Evolutionary conservation across 306 rosid genomes (phyloP).

Genomic region (Bauhinia variegata): DNA sequence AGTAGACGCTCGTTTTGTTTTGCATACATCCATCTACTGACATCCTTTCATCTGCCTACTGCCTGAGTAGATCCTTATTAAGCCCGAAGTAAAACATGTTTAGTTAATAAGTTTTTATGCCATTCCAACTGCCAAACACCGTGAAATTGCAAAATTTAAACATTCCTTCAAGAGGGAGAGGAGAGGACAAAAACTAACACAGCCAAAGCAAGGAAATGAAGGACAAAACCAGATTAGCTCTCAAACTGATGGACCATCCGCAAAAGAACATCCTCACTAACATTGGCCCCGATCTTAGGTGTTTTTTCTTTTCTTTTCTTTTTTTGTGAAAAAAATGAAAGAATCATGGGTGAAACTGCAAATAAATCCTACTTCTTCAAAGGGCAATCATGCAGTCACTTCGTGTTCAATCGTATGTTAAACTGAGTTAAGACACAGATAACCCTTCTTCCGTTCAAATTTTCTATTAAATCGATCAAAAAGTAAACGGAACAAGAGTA

Average conservation of each 20-base stretch:
- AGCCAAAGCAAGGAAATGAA: slow-evolving; percentile 11
- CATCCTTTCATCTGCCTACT: too few species aligned
- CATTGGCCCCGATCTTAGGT: slow-evolving; percentile 24
- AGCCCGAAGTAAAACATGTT: too few species aligned
- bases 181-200: slow-evolving; percentile 6
- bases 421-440: slow-evolving; percentile 15
- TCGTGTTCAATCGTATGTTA: slow-evolving; percentile 1
- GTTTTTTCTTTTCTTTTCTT: background rate
- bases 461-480: slow-evolving; percentile 23
- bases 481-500: slow-evolving; percentile 8
- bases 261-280: slow-evolving; percentile 26
- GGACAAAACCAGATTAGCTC: background rate
- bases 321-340: background rate
- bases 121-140: too few species aligned
- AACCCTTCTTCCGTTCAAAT: slow-evolving; percentile 21
- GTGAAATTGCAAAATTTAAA: background rate
- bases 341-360: background rate
- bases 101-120: too few species aligned
- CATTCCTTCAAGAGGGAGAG: slow-evolving; percentile 11
- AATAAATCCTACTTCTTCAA: slow-evolving; percentile 23
- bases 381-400: slow-evolving; percentile 14
- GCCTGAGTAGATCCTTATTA: too few species aligned
- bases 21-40: background rate
- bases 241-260: slow-evolving; percentile 2
- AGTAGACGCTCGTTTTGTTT: too few species aligned